Evolutionary conservation across 2,329 filamentous ascomycete genomes (phyloP).

Genomic region (Colletotrichum somersetense): DNA sequence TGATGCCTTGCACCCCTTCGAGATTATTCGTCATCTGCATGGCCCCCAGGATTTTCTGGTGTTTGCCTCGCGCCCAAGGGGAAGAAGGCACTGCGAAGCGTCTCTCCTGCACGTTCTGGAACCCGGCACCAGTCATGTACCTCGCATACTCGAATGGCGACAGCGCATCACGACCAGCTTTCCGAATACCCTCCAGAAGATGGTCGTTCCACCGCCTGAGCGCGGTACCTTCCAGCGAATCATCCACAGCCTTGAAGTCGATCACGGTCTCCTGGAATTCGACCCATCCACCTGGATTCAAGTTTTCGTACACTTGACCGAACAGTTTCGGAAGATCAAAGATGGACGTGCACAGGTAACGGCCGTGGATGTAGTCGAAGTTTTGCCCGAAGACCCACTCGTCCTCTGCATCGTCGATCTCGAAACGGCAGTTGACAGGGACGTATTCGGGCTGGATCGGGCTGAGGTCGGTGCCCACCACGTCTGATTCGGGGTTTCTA

Average conservation of each 20-base stretch:
- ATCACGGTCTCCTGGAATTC: slow-evolving; percentile 73
- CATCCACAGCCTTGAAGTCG: slow-evolving; percentile 74
- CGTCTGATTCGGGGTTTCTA: slow-evolving; percentile 48
- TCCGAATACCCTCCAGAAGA: slow-evolving; percentile 51
- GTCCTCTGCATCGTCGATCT: slow-evolving; percentile 53
- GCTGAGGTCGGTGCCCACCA: slow-evolving; percentile 55
- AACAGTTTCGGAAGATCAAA: slow-evolving; percentile 52
- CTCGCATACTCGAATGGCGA: slow-evolving; percentile 52
- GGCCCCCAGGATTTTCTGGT: slow-evolving; percentile 53
- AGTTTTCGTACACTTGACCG: slow-evolving; percentile 53
- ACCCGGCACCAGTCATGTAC: slow-evolving; percentile 53
- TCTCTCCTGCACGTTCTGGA: slow-evolving; percentile 50
- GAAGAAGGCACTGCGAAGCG: slow-evolving; percentile 51
- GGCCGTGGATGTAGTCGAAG: slow-evolving; percentile 38
- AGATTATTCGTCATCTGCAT: slow-evolving; percentile 52
- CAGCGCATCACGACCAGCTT: slow-evolving; percentile 55
- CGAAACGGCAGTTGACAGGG: slow-evolving; percentile 54
- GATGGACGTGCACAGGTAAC: slow-evolving; percentile 51
- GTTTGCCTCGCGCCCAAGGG: slow-evolving; percentile 52
- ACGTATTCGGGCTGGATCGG: slow-evolving; percentile 57
- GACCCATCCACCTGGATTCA: slow-evolving; percentile 53
- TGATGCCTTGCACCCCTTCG: slow-evolving; percentile 50
- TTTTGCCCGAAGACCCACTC: slow-evolving; percentile 43
- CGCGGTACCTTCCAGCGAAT: slow-evolving; percentile 50
- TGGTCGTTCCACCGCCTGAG: slow-evolving; percentile 52